Evolutionary conservation across 371 early-diverging fungal genomes (phyloP), one percentile per base, ranked within the genome.

Genomic region (Mortierella sp.): DNA sequence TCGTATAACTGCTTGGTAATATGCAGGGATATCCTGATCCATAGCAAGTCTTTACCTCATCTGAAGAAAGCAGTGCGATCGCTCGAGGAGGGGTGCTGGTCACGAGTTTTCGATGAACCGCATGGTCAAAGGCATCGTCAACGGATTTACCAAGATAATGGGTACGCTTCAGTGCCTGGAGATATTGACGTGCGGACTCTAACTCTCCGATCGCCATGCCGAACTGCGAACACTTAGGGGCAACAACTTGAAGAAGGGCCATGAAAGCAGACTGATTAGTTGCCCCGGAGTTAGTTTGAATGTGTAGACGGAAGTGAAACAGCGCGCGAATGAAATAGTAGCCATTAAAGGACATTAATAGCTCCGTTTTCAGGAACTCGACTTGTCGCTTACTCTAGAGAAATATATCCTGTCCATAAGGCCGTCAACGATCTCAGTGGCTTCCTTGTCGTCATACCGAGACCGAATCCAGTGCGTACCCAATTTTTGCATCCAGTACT

Each of bases 21-120:
- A n/a, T n/a, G n/a, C n/a, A n/a, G n/a, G n/a, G n/a, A n/a, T n/a
- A n/a, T n/a, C n/a, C n/a, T n/a, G 8, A 12, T 1, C 2, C 15
- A 53, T 19, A 41, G 26, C 27, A 42, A 39, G 27, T 43, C 34
- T 11, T 59, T 78, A 84, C 86, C 62, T 85, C 80, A 34, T 73
- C 60, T 27, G 80, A 56, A 2, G 87, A 71, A 26, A 79, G 67
- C 3, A 89, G 76, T 3, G 82, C 81, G 15, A 90, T 86, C 15
- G 90, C 88, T n/a, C 91, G 84, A 50, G 92, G 91, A 1, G 92
- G 91, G 28, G 90, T 85, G 60, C 90, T 89, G 12, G 89, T 80
- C 14, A 87, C 87, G 6, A 90, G 70, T 64, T 90, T 91, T 15
- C 90, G 80, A 60, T 89, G 91, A 39, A 92, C 85, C 8, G 82